Evolutionary conservation across 2,329 filamentous ascomycete species (phyloP), one percentile per base, ranked within the genome.

Genomic region (Dendrostoma leiphaemia): DNA sequence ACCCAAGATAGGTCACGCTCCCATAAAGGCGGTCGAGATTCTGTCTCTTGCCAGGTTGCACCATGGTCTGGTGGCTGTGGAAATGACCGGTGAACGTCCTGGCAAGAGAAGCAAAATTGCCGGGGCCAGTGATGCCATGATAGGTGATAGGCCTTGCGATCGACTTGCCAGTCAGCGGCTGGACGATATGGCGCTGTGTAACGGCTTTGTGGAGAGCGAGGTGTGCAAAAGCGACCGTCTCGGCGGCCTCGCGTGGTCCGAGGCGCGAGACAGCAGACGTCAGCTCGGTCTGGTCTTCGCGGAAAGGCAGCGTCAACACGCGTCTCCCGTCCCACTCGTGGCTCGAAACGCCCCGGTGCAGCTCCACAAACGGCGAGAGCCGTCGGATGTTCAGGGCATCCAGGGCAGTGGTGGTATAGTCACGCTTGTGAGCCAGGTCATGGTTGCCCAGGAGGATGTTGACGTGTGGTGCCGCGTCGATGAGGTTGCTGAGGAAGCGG

Each of bases 381-480:
- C 15, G 45, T 31, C 29, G 35, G 45, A 31, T 31, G 32, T 56
- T 51, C 29, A 70, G 59, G 4, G 62, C 64, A 37, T 69, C 66
- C 32, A 70, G 60, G n/a, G 66, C 65, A 1, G 66, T 63, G 5
- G 64, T 67, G 48, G 57, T 37, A 41, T 66, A 65, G 48, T 68
- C 66, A 23, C 60, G 61, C 15, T 61, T 60, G 56, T 68, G 66
- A 21, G 67, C 66, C 15, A 70, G 60, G 54, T 69, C 67, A 58
- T 70, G 67, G 32, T 70, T 70, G 17, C 67, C 67, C n/a, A 69
- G 54, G n/a, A 70, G 56, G 41, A 70, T 60, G 41, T 70, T 59
- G 41, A 69, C 56, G 47, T 61, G 65, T 1, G 67, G 66, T 17
- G 67, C 64, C 15, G 60, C 57, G 6, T 56, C 48, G 40, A 57